These are phyloP conservation scores for Zygoascus sp. DNA, from an alignment of 1,139 yeast genomes.

Conservation along the genomic window DNA sequence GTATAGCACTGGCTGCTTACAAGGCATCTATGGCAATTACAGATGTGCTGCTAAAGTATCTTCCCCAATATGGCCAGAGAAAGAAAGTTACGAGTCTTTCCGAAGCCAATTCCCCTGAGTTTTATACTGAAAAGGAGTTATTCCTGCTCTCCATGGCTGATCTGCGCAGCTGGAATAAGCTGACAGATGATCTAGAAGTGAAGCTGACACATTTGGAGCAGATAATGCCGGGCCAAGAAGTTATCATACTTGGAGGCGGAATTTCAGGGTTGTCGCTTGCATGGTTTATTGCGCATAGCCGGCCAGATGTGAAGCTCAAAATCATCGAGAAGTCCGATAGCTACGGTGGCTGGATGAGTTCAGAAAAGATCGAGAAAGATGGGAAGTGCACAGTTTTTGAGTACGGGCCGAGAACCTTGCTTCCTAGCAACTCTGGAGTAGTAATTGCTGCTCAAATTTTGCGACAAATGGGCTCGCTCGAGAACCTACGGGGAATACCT, in stretches of 20 bases:
- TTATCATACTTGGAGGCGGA: conserved; percentile 70
- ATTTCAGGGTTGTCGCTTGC: conserved; percentile 79
- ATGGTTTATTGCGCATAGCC: conserved; percentile 59
- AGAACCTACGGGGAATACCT: conserved; percentile 49
- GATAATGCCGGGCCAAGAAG: conserved; percentile 26
- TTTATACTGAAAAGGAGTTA: conserved; percentile 9
- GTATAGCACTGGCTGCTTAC: conserved; percentile 2
- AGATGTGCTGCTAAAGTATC: conserved; percentile 2
- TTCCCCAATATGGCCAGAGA: conserved; percentile 1
- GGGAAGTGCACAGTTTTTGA: conserved; percentile 30
- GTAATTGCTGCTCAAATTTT: conserved; percentile 34
- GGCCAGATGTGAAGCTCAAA: conserved; percentile 60
- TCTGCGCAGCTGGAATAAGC: conserved; percentile 21
- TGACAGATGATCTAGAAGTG: conserved; percentile 27
- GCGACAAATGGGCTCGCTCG: conserved; percentile 41
- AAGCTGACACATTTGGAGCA: conserved; percentile 28
- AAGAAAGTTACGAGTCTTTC: background rate
- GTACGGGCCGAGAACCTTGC: conserved; percentile 41
- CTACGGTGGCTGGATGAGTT: conserved; percentile 78
- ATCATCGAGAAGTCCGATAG: conserved; percentile 52
- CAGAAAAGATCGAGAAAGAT: conserved; percentile 31
- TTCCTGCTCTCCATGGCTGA: conserved; percentile 10
- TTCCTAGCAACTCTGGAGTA: conserved; percentile 38
- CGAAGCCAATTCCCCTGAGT: background rate
- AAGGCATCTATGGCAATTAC: conserved; percentile 11